Percentiles rank a stretch among this genome's conserved stretches.
Evolutionary conservation across 2,329 filamentous ascomycete genomes (phyloP).

Genomic region (Escovopsis weberi): DNA sequence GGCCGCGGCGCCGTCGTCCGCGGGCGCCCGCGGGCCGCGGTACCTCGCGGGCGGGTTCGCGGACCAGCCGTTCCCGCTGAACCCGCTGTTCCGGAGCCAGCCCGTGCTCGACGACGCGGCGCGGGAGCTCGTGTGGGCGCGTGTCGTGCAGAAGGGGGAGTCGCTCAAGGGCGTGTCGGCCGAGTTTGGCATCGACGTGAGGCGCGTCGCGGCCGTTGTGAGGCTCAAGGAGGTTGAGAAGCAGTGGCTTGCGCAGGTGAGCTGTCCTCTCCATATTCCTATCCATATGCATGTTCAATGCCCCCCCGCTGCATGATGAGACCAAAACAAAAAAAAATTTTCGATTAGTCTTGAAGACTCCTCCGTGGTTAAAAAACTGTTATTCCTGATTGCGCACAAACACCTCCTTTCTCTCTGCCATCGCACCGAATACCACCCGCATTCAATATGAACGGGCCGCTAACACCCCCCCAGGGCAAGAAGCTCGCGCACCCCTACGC

Average conservation of each 20-base stretch:
- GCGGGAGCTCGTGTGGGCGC: conserved; percentile 57
- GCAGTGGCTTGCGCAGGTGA: conserved; percentile 60
- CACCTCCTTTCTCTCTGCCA: too few relatives aligned
- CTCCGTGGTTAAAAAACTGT: conserved; percentile 58
- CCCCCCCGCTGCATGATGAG: conserved; percentile 31
- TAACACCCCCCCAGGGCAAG: conserved; percentile 45
- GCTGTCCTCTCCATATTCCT: conserved; percentile 16
- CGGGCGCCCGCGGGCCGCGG: conserved; percentile 12
- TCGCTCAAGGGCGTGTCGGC: conserved; percentile 65
- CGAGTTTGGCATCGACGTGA: conserved; percentile 64
- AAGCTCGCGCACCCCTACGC: conserved; percentile 63
- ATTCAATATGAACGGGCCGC: too few relatives aligned
- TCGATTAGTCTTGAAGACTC: conserved; percentile 99
- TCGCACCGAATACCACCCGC: too few relatives aligned
- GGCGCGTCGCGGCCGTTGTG: conserved; percentile 73
- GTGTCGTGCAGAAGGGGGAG: conserved; percentile 49
- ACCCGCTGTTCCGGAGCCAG: conserved; percentile 55
- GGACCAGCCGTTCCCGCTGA: conserved; percentile 57
- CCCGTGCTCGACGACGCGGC: conserved; percentile 59
- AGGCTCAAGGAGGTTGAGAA: conserved; percentile 77
- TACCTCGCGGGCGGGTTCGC: conserved; percentile 22
- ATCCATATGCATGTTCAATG: conserved; percentile 6
- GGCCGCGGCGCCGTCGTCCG: conserved; percentile 6
- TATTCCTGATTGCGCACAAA: conserved; percentile 11
- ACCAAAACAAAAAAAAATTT: conserved; percentile 56